These are phyloP conservation scores for Parafenestella ontariensis DNA, from an alignment of 2,329 filamentous ascomycete genomes.

Conservation along the genomic window DNA sequence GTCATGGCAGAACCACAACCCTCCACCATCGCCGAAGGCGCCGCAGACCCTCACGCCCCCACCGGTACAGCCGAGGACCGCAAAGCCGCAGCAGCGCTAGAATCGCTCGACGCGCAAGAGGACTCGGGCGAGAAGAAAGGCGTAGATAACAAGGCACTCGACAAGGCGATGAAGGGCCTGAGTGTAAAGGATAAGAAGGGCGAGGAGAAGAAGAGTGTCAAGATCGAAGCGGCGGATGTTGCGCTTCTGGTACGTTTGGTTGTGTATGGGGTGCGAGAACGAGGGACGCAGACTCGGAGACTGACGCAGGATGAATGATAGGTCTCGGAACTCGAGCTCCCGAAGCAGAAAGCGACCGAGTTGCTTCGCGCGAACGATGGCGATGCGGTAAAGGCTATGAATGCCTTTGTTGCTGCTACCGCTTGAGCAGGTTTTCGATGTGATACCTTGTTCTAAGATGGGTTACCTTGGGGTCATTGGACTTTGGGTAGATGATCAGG, in stretches of 20 bases:
- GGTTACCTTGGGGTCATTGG: no score
- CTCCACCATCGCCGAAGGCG: conserved; percentile 64
- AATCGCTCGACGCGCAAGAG: conserved; percentile 67
- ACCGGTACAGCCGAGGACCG: conserved; percentile 74
- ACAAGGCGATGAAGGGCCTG: conserved; percentile 74
- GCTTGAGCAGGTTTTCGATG: no score
- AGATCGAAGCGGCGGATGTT: conserved; percentile 77
- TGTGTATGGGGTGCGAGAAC: neutral
- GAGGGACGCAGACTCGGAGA: no score
- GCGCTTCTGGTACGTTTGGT: conserved; percentile 65
- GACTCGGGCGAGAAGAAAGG: conserved; percentile 62
- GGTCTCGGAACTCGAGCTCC: conserved; percentile 74
- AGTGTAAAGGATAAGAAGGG: conserved; percentile 51
- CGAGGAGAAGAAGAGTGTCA: conserved; percentile 64
- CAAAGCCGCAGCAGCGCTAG: conserved; percentile 77
- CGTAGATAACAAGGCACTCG: conserved; percentile 73
- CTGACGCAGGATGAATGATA: conserved; percentile 12
- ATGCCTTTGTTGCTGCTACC: conserved; percentile 58
- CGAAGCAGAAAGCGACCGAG: conserved; percentile 76
- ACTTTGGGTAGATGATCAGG: no score
- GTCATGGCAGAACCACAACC: conserved; percentile 70
- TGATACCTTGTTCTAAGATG: no score
- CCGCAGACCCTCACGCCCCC: conserved; percentile 55
- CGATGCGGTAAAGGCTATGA: conserved; percentile 71
- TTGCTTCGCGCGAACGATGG: conserved; percentile 75